phyloP scores from a whole-genome alignment of 2,329 filamentous ascomycete species.

The Dothistroma pini region DNA sequence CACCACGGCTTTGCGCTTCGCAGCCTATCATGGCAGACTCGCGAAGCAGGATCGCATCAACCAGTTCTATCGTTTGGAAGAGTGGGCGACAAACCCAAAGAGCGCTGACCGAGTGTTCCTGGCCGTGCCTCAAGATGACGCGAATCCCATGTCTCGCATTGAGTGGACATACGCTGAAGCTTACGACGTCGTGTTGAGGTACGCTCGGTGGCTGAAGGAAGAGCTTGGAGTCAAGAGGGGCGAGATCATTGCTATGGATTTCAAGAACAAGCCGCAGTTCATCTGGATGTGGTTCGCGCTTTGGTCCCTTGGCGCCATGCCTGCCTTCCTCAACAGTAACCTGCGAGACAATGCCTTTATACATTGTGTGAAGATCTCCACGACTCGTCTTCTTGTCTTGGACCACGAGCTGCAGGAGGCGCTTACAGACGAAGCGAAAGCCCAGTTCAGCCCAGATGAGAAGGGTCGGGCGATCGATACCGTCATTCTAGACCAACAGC shows the following conservation, averaged over 20 bases:
- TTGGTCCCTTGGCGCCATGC: constrained; percentile 78
- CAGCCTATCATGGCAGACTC: constrained; percentile 20
- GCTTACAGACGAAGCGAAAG: constrained; percentile 52
- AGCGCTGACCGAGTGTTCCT: constrained; percentile 29
- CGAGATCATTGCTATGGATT: constrained; percentile 77
- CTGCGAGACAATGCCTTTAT: constrained; percentile 65
- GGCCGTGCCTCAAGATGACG: constrained; percentile 28
- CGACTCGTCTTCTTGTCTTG: constrained; percentile 64
- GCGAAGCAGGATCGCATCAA: constrained; percentile 58
- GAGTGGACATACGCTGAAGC: constrained; percentile 70
- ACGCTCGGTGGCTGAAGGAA: constrained; percentile 70
- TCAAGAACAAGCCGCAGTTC: constrained; percentile 76
- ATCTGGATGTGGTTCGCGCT: constrained; percentile 72
- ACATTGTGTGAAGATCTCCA: constrained; percentile 70
- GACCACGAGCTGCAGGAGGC: constrained; percentile 59
- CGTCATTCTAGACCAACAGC: constrained; percentile 60
- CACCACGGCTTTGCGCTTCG: constrained; percentile 53
- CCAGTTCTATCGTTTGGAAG: constrained; percentile 72
- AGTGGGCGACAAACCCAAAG: constrained; percentile 57
- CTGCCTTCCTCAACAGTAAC: constrained; percentile 88
- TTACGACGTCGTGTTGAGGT: constrained; percentile 67
- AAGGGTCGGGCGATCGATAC: constrained; percentile 52
- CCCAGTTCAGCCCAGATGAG: constrained; percentile 44
- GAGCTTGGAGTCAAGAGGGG: constrained; percentile 60
- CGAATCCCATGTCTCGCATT: constrained; percentile 23